A percentile compares a stretch with the other conserved stretches of the same genome.
phyloP scores from a whole-genome alignment of 345 rosid species.

The Euphorbia peplus region DNA sequence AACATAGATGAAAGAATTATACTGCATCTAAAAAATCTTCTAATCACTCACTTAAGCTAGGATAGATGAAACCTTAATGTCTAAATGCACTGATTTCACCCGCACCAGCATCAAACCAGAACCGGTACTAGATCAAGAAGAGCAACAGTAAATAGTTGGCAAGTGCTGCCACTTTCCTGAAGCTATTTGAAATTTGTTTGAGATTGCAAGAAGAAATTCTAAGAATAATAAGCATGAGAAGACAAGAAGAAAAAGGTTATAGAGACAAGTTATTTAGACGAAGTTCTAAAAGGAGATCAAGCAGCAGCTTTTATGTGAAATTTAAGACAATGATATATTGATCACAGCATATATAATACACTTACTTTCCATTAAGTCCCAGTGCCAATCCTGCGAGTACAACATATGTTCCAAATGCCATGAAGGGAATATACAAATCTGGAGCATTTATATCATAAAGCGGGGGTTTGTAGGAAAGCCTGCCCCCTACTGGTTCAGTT shows the following conservation, averaged over 20 bases:
- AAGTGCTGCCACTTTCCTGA: neutral
- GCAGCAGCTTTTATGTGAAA: neutral
- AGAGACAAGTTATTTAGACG: neutral
- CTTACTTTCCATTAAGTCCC: slow-evolving; percentile 90
- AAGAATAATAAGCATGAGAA: neutral
- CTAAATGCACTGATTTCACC: neutral
- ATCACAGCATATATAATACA: slow-evolving; percentile 6
- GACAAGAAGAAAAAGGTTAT: slow-evolving; percentile 4
- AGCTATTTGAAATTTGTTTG: neutral
- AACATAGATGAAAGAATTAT: neutral
- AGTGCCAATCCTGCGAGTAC: slow-evolving; percentile 82
- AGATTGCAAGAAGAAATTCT: neutral
- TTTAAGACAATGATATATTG: neutral
- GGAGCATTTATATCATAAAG: slow-evolving; percentile 92
- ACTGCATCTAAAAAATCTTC: neutral
- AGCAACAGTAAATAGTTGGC: neutral
- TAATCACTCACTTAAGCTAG: neutral
- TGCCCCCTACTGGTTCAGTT: slow-evolving; percentile 93
- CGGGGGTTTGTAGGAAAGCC: slow-evolving; percentile 95
- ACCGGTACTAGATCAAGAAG: neutral
- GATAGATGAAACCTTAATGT: neutral
- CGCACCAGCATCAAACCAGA: neutral
- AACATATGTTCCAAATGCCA: slow-evolving; percentile 88
- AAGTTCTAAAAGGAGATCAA: neutral
- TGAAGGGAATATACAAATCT: slow-evolving; percentile 89